These are phyloP conservation scores for Dictyostelium capitatum DNA, from an alignment of 78 protist species.

Conservation along the genomic window DNA sequence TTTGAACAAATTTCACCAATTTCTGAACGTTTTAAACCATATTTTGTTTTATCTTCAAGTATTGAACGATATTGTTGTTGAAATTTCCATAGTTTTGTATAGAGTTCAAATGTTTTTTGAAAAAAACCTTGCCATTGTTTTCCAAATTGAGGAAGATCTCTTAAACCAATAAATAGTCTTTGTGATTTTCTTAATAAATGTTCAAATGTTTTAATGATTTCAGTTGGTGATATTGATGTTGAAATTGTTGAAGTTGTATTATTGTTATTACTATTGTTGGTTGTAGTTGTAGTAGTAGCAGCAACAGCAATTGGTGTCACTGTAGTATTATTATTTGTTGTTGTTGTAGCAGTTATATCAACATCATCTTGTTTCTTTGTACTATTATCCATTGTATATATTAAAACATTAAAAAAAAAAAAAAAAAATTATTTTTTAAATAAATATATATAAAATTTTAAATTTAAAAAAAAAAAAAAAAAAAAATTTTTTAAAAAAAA, in stretches of 20 bases:
- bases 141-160: conserved; percentile 85
- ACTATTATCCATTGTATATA: neutral
- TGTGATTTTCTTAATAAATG: conserved; percentile 69
- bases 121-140: conserved; percentile 87
- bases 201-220: conserved; percentile 60
- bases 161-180: conserved; percentile 55
- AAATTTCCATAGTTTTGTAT: conserved; percentile 82
- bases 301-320: neutral
- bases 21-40: conserved; percentile 80
- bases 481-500: neutral
- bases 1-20: conserved; percentile 89
- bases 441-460: neutral
- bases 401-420: too few relatives aligned
- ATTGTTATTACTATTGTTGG: neutral
- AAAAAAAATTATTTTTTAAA: neutral
- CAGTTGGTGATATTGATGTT: neutral
- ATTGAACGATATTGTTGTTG: conserved; percentile 84
- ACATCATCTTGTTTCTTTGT: neutral
- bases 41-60: conserved; percentile 37
- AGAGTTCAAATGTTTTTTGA: conserved; percentile 82
- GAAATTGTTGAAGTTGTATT: neutral
- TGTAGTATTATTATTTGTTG: neutral
- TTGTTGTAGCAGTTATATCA: neutral
- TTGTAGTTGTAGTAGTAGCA: neutral
- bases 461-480: neutral